phyloP scores from a whole-genome alignment of 2,329 filamentous ascomycete genomes.

The Diaporthe humulicola region DNA sequence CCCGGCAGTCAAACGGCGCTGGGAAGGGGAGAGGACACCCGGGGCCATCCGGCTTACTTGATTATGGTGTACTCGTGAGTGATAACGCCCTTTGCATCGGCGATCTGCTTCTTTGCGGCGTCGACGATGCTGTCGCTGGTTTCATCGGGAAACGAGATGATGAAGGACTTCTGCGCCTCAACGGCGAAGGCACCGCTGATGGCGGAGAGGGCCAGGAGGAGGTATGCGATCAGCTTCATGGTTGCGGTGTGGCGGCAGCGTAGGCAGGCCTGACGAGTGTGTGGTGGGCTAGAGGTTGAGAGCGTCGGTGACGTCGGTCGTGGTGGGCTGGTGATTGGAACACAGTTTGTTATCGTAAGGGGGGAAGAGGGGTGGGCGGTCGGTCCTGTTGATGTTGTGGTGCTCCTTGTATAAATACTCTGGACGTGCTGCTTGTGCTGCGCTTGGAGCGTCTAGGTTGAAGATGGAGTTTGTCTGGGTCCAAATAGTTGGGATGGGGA shows the following conservation, averaged over 20 bases:
- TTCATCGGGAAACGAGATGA: slow-evolving; percentile 81
- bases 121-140: slow-evolving; percentile 77
- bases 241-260: slow-evolving; percentile 45
- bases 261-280: background rate
- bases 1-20: background rate
- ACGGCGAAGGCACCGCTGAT: slow-evolving; percentile 72
- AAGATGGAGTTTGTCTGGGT: background rate
- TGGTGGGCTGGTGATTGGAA: background rate
- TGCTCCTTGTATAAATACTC: background rate
- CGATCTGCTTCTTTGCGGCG: slow-evolving; percentile 79
- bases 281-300: background rate
- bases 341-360: background rate
- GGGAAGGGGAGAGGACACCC: background rate
- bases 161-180: slow-evolving; percentile 78
- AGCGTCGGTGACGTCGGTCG: slow-evolving; percentile 9
- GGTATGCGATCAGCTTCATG: slow-evolving; percentile 74
- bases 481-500: background rate
- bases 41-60: slow-evolving; percentile 65
- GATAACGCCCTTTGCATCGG: slow-evolving; percentile 79
- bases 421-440: background rate
- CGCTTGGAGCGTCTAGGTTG: background rate
- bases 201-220: slow-evolving; percentile 69
- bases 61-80: slow-evolving; percentile 81
- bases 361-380: background rate
- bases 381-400: background rate